phyloP scores from a whole-genome alignment of 768 basidiomycete genomes.

The Tylopilus vinaceipallidus region DNA sequence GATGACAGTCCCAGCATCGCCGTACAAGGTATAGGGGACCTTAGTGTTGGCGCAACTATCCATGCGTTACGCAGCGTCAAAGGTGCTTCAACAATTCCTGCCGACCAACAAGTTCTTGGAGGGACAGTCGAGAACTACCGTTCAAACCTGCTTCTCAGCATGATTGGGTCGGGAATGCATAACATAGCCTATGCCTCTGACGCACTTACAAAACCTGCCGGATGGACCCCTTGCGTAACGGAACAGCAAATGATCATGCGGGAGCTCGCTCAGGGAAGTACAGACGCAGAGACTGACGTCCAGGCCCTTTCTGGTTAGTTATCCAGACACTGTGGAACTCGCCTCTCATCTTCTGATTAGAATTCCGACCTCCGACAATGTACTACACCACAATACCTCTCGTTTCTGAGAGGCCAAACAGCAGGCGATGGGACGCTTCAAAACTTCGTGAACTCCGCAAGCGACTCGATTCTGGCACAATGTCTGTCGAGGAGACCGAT shows the following conservation, averaged over 20 bases:
- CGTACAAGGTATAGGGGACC: constrained; percentile 79
- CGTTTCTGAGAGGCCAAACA: constrained; percentile 80
- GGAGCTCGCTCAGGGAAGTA: constrained; percentile 76
- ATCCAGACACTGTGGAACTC: neutral
- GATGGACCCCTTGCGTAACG: constrained; percentile 74
- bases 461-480: constrained; percentile 85
- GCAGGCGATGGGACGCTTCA: constrained; percentile 90
- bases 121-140: constrained; percentile 94
- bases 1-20: constrained; percentile 65
- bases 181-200: constrained; percentile 54
- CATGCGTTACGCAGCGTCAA: constrained; percentile 84
- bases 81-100: constrained; percentile 88
- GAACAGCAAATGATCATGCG: constrained; percentile 98
- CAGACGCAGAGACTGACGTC: constrained; percentile 82
- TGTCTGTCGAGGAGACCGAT: constrained; percentile 84
- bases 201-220: constrained; percentile 56
- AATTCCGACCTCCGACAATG: constrained; percentile 89
- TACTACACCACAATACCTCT: constrained; percentile 96
- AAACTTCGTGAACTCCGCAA: constrained; percentile 93
- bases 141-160: constrained; percentile 84
- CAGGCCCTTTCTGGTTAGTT: constrained; percentile 79
- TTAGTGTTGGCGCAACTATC: constrained; percentile 86
- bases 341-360: constrained; percentile 39
- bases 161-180: constrained; percentile 78
- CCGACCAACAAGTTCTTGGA: constrained; percentile 90